Evolutionary conservation across 2,329 filamentous ascomycete genomes (phyloP).

Genomic region (Fusarium burgessii): DNA sequence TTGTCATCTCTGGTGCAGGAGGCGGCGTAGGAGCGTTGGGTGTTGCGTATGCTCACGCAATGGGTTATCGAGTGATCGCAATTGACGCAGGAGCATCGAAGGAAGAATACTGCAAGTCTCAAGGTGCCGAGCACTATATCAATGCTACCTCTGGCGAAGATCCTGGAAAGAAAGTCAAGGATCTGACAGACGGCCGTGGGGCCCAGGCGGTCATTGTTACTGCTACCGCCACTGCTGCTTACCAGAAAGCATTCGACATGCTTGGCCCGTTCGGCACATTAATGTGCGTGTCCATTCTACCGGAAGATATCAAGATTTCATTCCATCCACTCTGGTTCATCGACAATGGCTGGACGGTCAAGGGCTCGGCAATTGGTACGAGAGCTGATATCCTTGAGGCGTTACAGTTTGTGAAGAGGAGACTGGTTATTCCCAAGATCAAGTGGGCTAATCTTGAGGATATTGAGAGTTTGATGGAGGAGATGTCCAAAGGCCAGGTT

Average conservation of each 20-base stretch:
- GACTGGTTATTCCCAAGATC: slow-evolving; percentile 27
- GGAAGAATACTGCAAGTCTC: slow-evolving; percentile 45
- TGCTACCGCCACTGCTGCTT: slow-evolving; percentile 49
- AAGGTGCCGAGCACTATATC: slow-evolving; percentile 55
- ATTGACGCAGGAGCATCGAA: slow-evolving; percentile 53
- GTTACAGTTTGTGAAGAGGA: slow-evolving; percentile 53
- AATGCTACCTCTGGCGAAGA: slow-evolving; percentile 46
- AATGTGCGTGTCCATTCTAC: slow-evolving; percentile 54
- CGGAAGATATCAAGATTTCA: slow-evolving; percentile 39
- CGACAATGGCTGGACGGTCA: slow-evolving; percentile 50
- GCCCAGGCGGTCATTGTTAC: slow-evolving; percentile 49
- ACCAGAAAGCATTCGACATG: slow-evolving; percentile 50
- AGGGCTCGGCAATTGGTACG: slow-evolving; percentile 54
- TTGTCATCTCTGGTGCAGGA: slow-evolving; percentile 54
- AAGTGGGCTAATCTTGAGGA: slow-evolving; percentile 28
- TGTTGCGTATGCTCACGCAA: slow-evolving; percentile 55
- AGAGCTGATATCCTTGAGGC: slow-evolving; percentile 55
- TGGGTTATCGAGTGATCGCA: slow-evolving; percentile 57
- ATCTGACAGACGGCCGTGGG: slow-evolving; percentile 31
- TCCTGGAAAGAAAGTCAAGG: slow-evolving; percentile 19
- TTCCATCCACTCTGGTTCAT: slow-evolving; percentile 54
- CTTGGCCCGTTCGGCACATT: slow-evolving; percentile 52
- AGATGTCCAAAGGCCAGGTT: slow-evolving; percentile 34
- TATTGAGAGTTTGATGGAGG: slow-evolving; percentile 29
- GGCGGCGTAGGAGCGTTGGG: slow-evolving; percentile 56